Percentiles rank a stretch among this genome's conserved stretches.
phyloP scores from a whole-genome alignment of 1,284 basidiomycete genomes.

The Tilletia walkeri region DNA sequence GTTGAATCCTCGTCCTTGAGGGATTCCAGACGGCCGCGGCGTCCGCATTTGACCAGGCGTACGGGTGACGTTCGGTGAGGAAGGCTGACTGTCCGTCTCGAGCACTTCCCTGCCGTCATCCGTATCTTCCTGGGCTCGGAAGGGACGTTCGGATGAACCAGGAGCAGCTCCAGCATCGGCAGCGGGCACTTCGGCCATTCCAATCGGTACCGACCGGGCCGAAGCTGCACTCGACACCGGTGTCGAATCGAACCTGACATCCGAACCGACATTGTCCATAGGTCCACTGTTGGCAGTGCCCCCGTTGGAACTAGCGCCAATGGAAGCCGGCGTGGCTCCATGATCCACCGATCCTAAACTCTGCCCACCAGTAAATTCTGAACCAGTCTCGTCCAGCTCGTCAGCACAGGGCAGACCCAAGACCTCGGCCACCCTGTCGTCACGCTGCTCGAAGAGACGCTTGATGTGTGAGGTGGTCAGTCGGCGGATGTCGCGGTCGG shows the following conservation, averaged over 20 bases:
- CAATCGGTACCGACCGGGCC: neutral
- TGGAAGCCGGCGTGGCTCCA: neutral
- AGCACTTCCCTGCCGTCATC: constrained; percentile 13
- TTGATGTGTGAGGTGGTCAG: constrained; percentile 58
- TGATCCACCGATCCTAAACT: neutral
- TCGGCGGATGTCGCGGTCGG: constrained; percentile 56
- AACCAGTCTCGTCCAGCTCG: constrained; percentile 47
- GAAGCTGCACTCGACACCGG: neutral
- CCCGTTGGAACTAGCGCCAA: too few species aligned
- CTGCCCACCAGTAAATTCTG: neutral
- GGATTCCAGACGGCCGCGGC: constrained; percentile 30
- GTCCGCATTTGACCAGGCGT: constrained; percentile 59
- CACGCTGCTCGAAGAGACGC: constrained; percentile 57
- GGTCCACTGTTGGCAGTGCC: too few species aligned
- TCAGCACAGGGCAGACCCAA: constrained; percentile 42
- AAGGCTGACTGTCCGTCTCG: constrained; percentile 17
- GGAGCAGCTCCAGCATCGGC: too few species aligned
- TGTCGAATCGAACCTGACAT: neutral
- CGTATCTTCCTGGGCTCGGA: neutral
- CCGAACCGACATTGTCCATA: neutral
- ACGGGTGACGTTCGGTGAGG: constrained; percentile 21
- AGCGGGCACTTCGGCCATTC: neutral
- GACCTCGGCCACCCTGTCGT: constrained; percentile 27
- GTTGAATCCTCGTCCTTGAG: constrained; percentile 69
- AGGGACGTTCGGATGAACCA: too few species aligned